Evolutionary conservation across 176 grass and related monocot genomes (phyloP).

Genomic region (Oryza coarctata): DNA sequence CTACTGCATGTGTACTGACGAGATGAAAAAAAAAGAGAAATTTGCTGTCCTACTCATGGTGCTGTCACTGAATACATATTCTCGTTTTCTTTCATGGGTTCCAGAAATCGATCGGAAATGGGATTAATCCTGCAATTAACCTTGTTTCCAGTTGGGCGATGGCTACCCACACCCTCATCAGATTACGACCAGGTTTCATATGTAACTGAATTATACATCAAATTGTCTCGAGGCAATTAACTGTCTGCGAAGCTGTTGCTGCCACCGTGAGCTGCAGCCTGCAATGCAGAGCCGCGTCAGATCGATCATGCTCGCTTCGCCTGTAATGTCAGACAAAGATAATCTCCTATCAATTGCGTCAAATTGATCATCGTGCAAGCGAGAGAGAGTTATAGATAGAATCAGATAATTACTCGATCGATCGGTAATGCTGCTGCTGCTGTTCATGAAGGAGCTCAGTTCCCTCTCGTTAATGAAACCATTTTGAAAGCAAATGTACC

Average conservation of each 20-base stretch:
- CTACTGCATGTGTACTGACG: background rate
- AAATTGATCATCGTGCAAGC: background rate
- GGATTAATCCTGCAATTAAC: background rate
- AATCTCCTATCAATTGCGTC: background rate
- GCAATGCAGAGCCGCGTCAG: background rate
- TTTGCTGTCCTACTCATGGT: background rate
- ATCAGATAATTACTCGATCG: background rate
- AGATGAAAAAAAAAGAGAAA: too few species aligned
- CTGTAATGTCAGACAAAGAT: background rate
- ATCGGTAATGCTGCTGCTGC: background rate
- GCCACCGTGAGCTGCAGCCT: background rate
- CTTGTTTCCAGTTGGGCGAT: background rate
- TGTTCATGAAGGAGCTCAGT: background rate
- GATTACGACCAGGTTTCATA: background rate
- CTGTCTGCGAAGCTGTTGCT: background rate
- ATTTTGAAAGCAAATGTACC: background rate
- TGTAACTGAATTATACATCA: background rate
- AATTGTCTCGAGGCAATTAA: background rate
- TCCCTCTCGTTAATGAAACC: constrained; percentile 4
- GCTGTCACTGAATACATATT: background rate
- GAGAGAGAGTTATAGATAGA: background rate
- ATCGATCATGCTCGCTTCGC: background rate
- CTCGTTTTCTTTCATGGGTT: background rate
- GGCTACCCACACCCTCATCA: background rate
- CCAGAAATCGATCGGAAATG: background rate